A percentile compares a stretch with the other conserved stretches of the same genome.
These are phyloP conservation scores for Phialophora verrucosa DNA, from an alignment of 2,329 filamentous ascomycete genomes.

Conservation along the genomic window DNA sequence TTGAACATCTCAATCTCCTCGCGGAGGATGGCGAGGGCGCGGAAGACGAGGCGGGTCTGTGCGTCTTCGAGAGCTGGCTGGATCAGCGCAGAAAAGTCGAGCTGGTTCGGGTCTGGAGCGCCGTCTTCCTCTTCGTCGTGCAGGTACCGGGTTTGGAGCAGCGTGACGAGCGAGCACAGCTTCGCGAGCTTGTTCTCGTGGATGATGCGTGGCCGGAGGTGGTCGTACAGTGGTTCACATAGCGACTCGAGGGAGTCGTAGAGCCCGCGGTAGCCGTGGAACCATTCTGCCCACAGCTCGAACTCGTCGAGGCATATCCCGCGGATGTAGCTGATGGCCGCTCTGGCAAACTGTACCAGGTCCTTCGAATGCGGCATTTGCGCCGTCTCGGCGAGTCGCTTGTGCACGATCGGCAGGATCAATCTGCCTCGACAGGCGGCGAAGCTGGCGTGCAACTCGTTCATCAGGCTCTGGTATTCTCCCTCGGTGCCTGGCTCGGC, in stretches of 20 bases:
- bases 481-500: conserved; percentile 64
- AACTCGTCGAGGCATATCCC: conserved; percentile 71
- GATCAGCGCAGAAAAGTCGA: conserved; percentile 68
- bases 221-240: conserved; percentile 71
- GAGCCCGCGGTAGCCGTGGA: conserved; percentile 65
- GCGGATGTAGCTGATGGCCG: conserved; percentile 68
- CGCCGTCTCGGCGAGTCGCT: conserved; percentile 62
- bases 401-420: conserved; percentile 66
- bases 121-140: conserved; percentile 63
- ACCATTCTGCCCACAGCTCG: conserved; percentile 71
- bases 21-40: conserved; percentile 66
- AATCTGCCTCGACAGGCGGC: conserved; percentile 63
- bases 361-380: conserved; percentile 66
- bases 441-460: conserved; percentile 69
- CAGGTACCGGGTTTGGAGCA: conserved; percentile 70
- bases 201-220: conserved; percentile 68
- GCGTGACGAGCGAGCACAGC: conserved; percentile 69
- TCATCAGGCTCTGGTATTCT: conserved; percentile 70
- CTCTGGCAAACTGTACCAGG: conserved; percentile 68
- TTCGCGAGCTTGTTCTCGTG: conserved; percentile 70
- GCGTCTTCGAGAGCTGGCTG: conserved; percentile 71
- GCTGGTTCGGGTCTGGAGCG: conserved; percentile 56
- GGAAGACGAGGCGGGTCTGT: conserved; percentile 69
- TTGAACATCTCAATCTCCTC: conserved; percentile 71
- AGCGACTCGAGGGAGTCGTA: conserved; percentile 71